Percentiles rank a stretch among this genome's conserved stretches.
phyloP scores from a whole-genome alignment of 805 yeast genomes.

The Lipomyces starkeyi region DNA sequence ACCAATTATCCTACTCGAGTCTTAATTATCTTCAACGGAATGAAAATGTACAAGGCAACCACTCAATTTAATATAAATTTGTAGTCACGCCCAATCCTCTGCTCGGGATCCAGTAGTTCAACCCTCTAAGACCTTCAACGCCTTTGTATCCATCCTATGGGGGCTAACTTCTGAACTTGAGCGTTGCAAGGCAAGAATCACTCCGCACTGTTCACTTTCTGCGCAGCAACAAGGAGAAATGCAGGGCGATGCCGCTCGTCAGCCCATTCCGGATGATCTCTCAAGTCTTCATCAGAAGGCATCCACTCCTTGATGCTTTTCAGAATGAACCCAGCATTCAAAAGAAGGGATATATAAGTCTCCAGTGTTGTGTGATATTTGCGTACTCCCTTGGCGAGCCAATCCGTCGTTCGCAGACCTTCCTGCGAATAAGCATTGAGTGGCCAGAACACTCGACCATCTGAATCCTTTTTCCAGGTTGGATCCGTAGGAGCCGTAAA shows the following conservation, averaged over 20 bases:
- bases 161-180: not conserved
- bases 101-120: not conserved
- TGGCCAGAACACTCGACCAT: conserved; percentile 5
- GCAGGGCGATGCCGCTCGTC: conserved; percentile 9
- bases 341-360: not conserved
- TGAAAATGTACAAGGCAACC: no score
- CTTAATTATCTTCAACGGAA: no score
- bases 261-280: conserved; percentile 2
- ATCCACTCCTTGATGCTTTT: conserved; percentile 6
- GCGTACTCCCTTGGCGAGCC: conserved; percentile 7
- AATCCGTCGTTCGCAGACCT: conserved; percentile 1
- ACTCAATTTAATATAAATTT: no score
- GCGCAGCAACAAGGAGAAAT: conserved; percentile 2
- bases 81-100: no score
- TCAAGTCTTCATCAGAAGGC: conserved; percentile 7
- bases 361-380: not conserved
- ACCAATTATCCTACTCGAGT: no score
- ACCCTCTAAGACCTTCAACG: not conserved
- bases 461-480: not conserved
- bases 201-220: conserved; percentile 1
- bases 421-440: conserved; percentile 2
- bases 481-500: conserved; percentile 8
- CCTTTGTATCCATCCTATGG: conserved; percentile 1
- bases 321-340: conserved; percentile 6
- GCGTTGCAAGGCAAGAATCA: not conserved